These are phyloP conservation scores for Apophysomyces elegans DNA, from an alignment of 371 early-diverging fungal genomes.

Conservation along the genomic window DNA sequence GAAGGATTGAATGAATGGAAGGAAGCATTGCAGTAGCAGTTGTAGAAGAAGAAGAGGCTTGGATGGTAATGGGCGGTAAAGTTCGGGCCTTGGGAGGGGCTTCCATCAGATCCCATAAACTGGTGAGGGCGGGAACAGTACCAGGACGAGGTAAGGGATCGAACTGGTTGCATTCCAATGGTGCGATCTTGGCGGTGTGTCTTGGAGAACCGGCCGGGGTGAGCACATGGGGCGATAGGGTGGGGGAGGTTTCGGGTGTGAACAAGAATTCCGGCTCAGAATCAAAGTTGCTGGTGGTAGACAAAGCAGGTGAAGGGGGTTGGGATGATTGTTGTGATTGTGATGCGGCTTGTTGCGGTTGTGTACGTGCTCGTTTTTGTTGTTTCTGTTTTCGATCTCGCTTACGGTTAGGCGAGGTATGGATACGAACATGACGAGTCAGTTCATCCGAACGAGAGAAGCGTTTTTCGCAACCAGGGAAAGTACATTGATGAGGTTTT, in stretches of 20 bases:
- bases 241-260: constrained; percentile 50
- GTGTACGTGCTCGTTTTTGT: constrained; percentile 6
- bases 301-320: constrained; percentile 44
- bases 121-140: constrained; percentile 1
- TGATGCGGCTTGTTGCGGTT: constrained; percentile 10
- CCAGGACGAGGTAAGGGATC: background rate
- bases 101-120: constrained; percentile 44
- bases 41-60: background rate
- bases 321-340: constrained; percentile 12
- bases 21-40: constrained; percentile 17
- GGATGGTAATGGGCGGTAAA: constrained; percentile 43
- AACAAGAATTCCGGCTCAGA: constrained; percentile 42
- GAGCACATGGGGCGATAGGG: constrained; percentile 29
- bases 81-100: constrained; percentile 55
- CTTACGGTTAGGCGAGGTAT: constrained; percentile 52
- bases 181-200: constrained; percentile 25
- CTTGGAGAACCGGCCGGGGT: constrained; percentile 32
- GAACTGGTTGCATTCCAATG: constrained; percentile 33
- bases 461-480: constrained; percentile 80
- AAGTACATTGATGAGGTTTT: constrained; percentile 84
- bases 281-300: constrained; percentile 38
- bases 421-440: constrained; percentile 82
- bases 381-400: constrained; percentile 31
- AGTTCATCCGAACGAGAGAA: constrained; percentile 93
- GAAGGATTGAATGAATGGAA: constrained; percentile 38